Base-by-base conservation (phyloP, 805 yeast species). In the Monosporozyma servazzii region DNA sequence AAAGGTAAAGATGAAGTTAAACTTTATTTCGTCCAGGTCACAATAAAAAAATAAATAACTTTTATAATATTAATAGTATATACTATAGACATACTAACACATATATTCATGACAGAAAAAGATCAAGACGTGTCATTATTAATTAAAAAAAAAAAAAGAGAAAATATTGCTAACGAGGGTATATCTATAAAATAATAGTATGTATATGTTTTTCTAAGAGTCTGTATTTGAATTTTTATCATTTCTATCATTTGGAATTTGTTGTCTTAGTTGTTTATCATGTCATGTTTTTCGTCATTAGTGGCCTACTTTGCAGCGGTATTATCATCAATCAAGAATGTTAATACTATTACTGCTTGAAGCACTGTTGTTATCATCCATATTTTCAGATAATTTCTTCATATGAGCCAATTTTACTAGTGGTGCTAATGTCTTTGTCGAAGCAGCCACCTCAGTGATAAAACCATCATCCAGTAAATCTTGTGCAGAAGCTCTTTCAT, bases 401-500 rank as follows among this genome's bases (percentile, higher is more conserved):
- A 46, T 49, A 13, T 48, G 25, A 27, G 51, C 51, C 25, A 49
- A 18, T n/a, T 49, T 49, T 13, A 86, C 95, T 64, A 86, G 72
- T 5, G 91, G 93, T 7, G 88, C 79, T 57, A 86, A 74, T 1
- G 83, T 72, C 10, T 71, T 62, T 33, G 81, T 85, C 40, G 77
- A 79, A 57, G 82, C 88, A 8, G 86, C 80, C 36, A 54, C 54
- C 40, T 80, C 77, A 18, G 65, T 55, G 43, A 85, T 81, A 54
- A 87, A 88, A 50, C 76, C 77, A 63, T 86, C 87, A 23, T 71
- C 64, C 48, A 91, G 73, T 56, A 91, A 72, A 57, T 88, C 84
- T 33, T 76, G 76, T 0, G 97, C 89, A 53, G 84, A 79, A 0
- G 86, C 89, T 64, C 98, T 77, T 56, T 80, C 79, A 30, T 86